These are phyloP conservation scores for Miamiensis avidus DNA, from an alignment of 169 alveolate species.

Conservation along the genomic window DNA sequence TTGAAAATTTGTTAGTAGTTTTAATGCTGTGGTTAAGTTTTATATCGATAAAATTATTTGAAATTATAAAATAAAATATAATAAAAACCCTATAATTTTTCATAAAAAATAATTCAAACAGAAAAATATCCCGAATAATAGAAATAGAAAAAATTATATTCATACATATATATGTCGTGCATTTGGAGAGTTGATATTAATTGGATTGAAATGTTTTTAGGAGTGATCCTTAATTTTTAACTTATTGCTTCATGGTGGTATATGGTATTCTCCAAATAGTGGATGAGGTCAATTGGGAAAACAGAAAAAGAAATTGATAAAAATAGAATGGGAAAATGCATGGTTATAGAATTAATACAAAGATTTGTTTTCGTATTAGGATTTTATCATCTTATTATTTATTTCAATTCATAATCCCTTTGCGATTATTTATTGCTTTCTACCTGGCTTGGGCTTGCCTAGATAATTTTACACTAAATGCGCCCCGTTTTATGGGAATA, in stretches of 20 bases:
- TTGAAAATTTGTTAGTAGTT: too few species aligned
- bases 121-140: too few species aligned
- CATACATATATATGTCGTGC: too few species aligned
- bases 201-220: neutral
- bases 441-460: neutral
- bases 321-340: neutral
- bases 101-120: too few species aligned
- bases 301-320: neutral
- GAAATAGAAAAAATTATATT: too few species aligned
- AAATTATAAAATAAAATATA: too few species aligned
- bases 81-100: too few species aligned
- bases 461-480: neutral
- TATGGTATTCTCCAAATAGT: neutral
- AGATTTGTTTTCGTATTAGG: neutral
- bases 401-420: too few species aligned
- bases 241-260: neutral
- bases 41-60: too few species aligned
- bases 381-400: neutral
- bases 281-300: neutral
- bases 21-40: too few species aligned
- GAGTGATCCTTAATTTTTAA: neutral
- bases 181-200: neutral
- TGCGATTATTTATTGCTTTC: neutral
- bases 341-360: neutral
- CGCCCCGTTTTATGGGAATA: neutral